Evolutionary conservation across 805 yeast species (phyloP), one percentile per base, ranked within the genome.

Genomic region (Candida nanaspora): DNA sequence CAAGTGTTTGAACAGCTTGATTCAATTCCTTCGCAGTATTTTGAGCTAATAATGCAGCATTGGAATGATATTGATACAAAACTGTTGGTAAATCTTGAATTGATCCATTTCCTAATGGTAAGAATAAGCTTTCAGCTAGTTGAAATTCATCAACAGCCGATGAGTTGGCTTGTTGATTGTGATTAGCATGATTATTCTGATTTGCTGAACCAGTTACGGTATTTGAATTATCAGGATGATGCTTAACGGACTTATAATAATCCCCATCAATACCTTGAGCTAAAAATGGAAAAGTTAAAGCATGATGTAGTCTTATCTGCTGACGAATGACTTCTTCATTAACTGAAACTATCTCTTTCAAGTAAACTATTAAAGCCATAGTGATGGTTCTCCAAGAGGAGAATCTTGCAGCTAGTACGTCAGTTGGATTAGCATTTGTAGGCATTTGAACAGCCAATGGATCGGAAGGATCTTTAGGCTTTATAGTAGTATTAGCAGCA

Each of bases 301-400:
- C 87, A 57, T 86, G 89, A 45, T 86, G 85, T 35, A 88, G 70
- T 38, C 95, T 68, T 38, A 81, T 63, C 49, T 86, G 93, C 53
- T 86, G 95, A 44, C 95, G 76, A 28, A 85, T 80, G 15, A 86
- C 74, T 56, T 89, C 96, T 59, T 89, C 96, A 57, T 88, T 93
- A 42, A 86, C 89, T 13, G 84, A 74, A 9, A 86, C 87, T 31
- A 79, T 80, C 53, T 88, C 96, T 46, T 74, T 76, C 46, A 91
- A 68, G 55, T 91, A 91, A 36, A 72, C 76, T 18, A 86, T 71
- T 41, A 91, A 63, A 28, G 91, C 82, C 46, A 80, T 78, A 42
- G 88, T 79, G 41, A 89, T 77, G 32, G 75, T 72, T 43, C 96
- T 70, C 96, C 97, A 91, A 2, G 94, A 82, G 38, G 80, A 72